phyloP scores from a whole-genome alignment of 345 rosid species.

The Aethionema arabicum region DNA sequence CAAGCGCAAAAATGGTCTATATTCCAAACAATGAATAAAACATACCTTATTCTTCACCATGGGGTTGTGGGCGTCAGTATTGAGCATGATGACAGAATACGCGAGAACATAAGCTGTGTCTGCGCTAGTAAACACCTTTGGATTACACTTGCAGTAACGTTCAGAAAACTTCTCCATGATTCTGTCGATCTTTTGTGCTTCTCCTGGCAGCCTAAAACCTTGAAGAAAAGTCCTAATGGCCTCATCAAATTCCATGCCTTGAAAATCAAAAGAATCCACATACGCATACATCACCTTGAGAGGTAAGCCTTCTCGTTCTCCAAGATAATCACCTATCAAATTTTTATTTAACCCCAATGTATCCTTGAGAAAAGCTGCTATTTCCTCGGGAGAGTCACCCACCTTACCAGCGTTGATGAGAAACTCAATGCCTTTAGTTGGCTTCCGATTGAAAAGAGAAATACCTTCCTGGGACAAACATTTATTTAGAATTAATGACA shows the following conservation, averaged over 20 bases:
- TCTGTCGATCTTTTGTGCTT: slow-evolving; percentile 92
- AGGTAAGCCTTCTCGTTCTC: slow-evolving; percentile 81
- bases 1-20: slow-evolving; percentile 9
- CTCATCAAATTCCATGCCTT: slow-evolving; percentile 75
- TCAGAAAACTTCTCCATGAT: slow-evolving; percentile 94
- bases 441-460: slow-evolving; percentile 74
- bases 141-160: slow-evolving; percentile 83
- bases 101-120: slow-evolving; percentile 94
- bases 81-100: slow-evolving; percentile 89
- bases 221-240: slow-evolving; percentile 77
- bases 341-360: slow-evolving; percentile 66
- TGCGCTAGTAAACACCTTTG: slow-evolving; percentile 81
- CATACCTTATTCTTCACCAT: slow-evolving; percentile 89
- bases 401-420: slow-evolving; percentile 59
- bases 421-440: slow-evolving; percentile 81
- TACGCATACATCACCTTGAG: slow-evolving; percentile 90
- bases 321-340: slow-evolving; percentile 84
- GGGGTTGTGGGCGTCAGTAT: slow-evolving; percentile 89
- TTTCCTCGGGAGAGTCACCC: slow-evolving; percentile 74
- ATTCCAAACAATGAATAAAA: slow-evolving; percentile 10
- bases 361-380: slow-evolving; percentile 73
- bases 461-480: slow-evolving; percentile 81
- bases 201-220: slow-evolving; percentile 90
- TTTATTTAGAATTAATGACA: slow-evolving; percentile 17
- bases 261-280: slow-evolving; percentile 80